A percentile compares a stretch with the other conserved stretches of the same genome.
phyloP scores from a whole-genome alignment of 257 asterid species.

The Apocynum venetum region DNA sequence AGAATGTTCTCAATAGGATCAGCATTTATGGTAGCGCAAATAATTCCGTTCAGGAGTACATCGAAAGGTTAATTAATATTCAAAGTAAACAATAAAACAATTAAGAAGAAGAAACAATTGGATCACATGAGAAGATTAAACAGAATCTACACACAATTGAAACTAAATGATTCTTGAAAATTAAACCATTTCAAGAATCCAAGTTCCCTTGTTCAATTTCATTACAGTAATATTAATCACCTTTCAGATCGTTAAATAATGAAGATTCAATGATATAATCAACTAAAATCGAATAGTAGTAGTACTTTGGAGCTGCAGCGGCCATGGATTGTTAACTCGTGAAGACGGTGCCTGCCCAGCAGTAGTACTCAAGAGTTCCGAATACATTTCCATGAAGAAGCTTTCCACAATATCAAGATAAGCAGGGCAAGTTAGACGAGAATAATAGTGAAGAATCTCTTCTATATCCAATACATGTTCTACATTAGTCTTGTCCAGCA shows the following conservation, averaged over 20 bases:
- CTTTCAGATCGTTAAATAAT: too few relatives aligned
- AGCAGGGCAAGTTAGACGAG: conserved; percentile 38
- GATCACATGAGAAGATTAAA: neutral
- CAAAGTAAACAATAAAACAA: neutral
- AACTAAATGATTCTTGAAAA: neutral
- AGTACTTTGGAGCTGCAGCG: neutral
- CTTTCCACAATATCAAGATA: conserved; percentile 54
- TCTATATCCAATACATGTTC: conserved; percentile 36
- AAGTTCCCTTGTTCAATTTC: too few relatives aligned
- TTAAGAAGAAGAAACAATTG: neutral
- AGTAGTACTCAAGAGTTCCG: conserved; percentile 19
- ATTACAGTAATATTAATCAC: too few relatives aligned
- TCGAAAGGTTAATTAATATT: neutral
- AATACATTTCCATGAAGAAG: conserved; percentile 45
- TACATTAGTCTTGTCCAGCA: conserved; percentile 31
- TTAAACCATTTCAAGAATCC: neutral
- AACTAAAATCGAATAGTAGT: neutral
- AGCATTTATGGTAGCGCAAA: too few relatives aligned
- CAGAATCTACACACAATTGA: neutral
- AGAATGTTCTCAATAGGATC: neutral
- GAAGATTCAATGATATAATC: too few relatives aligned
- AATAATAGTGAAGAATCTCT: conserved; percentile 34
- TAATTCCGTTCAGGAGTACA: too few relatives aligned
- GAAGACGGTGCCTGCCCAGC: conserved; percentile 6
- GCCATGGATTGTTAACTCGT: neutral